Evolutionary conservation across 1,284 basidiomycete species (phyloP), one percentile per base, ranked within the genome.

Genomic region (Neolentinus lepideus): DNA sequence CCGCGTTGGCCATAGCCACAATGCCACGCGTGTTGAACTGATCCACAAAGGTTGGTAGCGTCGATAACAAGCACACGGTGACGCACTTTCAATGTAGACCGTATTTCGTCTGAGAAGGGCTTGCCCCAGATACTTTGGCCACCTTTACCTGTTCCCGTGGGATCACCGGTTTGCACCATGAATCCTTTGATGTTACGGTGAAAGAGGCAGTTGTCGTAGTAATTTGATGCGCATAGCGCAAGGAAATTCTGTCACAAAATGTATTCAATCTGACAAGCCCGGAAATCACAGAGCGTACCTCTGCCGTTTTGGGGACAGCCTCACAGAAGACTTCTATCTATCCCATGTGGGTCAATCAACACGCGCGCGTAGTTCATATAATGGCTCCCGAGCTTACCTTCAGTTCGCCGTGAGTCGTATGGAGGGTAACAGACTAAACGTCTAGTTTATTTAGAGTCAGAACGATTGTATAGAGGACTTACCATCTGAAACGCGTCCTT

Each of bases 281-380:
- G 19, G 38, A 25, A 43, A 51, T 21, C 16, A 29, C 12, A 11
- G 12, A 6, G 27, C 12, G 21, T 61, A 92, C 93, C 77, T 99
- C 95, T 59, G 95, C 93, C 19, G 94, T 80, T 66, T 93, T 91
- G 12, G 96, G 96, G 16, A 94, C 91, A 8, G 93, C 85, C 70
- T 99, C 96, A 72, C 96, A 98, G 73, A 98, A 99, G 24, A 99
- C 71, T 72, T 99, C 96, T 61, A 98, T 86, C 94, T 98, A 22
- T 21, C 48, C 38, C 31, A 46, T 54, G 21, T 21, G 24, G 53
- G 46, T 48, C 25, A 53, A 53, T 53, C n/a, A n/a, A 43, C 47
- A 12, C 29, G 35, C 2, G 50, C 11, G 48, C 53, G 19, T 36
- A 36, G 27, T 16, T 19, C 52, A 51, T 19, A 46, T 45, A 27